Evolutionary conservation across 371 early-diverging fungal species (phyloP).

Genomic region (Saksenaea oblongispora): DNA sequence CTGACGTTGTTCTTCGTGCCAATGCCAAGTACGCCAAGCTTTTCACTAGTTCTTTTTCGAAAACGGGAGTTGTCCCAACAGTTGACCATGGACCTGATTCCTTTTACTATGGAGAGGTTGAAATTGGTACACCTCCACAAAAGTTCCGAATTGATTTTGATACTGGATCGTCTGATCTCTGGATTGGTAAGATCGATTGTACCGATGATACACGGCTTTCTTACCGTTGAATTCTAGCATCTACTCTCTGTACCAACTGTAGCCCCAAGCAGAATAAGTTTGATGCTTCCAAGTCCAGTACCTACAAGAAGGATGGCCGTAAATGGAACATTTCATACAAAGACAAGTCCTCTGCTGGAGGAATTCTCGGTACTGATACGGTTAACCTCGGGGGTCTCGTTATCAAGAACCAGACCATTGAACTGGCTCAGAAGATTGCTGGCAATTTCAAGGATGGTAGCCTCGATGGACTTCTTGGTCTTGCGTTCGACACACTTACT

Average conservation of each 20-base stretch:
- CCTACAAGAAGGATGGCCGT: constrained; percentile 42
- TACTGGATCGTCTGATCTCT: constrained; percentile 72
- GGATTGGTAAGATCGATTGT: constrained; percentile 50
- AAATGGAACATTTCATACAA: constrained; percentile 55
- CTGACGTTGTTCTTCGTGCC: constrained; percentile 13
- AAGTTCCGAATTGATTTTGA: constrained; percentile 68
- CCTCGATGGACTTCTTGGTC: constrained; percentile 37
- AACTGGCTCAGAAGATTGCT: constrained; percentile 23
- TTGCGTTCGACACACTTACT: constrained; percentile 52
- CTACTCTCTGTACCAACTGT: constrained; percentile 23
- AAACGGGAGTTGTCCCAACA: constrained; percentile 15
- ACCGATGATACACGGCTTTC: too few relatives aligned
- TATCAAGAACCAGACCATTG: constrained; percentile 26
- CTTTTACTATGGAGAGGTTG: constrained; percentile 58
- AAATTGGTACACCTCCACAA: constrained; percentile 69
- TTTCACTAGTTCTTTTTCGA: neutral
- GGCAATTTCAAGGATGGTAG: constrained; percentile 13
- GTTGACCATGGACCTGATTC: constrained; percentile 21
- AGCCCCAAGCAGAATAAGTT: constrained; percentile 33
- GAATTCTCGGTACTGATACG: constrained; percentile 27
- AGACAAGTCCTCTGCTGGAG: constrained; percentile 42
- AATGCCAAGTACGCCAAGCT: constrained; percentile 20
- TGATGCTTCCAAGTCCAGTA: constrained; percentile 44
- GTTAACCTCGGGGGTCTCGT: constrained; percentile 30
- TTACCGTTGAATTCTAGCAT: constrained; percentile 18